phyloP scores from a whole-genome alignment of 306 rosid species.

The Sechiopsis laciniata region DNA sequence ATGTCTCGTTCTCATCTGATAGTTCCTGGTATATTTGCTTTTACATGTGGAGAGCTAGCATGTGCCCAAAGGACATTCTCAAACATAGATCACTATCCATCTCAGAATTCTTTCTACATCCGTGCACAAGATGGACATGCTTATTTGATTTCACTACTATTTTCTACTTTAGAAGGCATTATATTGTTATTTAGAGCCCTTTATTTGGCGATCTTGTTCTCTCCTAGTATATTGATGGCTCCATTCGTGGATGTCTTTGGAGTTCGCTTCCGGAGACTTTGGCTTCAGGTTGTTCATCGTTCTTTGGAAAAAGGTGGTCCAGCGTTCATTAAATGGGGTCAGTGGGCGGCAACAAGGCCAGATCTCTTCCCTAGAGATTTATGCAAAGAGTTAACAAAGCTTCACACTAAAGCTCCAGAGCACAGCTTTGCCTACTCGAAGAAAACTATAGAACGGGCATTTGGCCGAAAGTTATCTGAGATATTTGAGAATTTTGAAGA shows the following conservation, averaged over 20 bases:
- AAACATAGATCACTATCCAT: slow-evolving; percentile 41
- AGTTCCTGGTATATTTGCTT: slow-evolving; percentile 79
- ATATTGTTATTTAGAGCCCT: slow-evolving; percentile 64
- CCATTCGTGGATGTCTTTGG: slow-evolving; percentile 73
- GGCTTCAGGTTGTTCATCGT: slow-evolving; percentile 77
- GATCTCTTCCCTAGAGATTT: slow-evolving; percentile 96
- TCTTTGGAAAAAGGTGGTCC: slow-evolving; percentile 89
- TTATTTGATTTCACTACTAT: slow-evolving; percentile 41
- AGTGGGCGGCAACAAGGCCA: slow-evolving; percentile 99
- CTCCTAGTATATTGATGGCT: slow-evolving; percentile 84
- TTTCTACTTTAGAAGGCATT: slow-evolving; percentile 53
- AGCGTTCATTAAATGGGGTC: slow-evolving; percentile 99
- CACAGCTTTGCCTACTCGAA: slow-evolving; percentile 85
- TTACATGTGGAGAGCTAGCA: slow-evolving; percentile 72
- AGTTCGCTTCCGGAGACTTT: slow-evolving; percentile 51
- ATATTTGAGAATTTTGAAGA: slow-evolving; percentile 94
- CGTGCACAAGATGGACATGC: slow-evolving; percentile 81
- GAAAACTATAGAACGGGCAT: slow-evolving; percentile 83
- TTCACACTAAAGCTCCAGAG: slow-evolving; percentile 94
- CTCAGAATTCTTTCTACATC: slow-evolving; percentile 49
- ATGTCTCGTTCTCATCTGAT: slow-evolving; percentile 59
- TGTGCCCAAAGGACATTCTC: slow-evolving; percentile 53
- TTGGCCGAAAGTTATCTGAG: slow-evolving; percentile 76
- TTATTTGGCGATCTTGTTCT: slow-evolving; percentile 65
- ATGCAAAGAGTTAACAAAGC: slow-evolving; percentile 70